Conservation (phyloP, 2,329 filamentous ascomycete species). For the Calonectria multiphialidica region DNA sequence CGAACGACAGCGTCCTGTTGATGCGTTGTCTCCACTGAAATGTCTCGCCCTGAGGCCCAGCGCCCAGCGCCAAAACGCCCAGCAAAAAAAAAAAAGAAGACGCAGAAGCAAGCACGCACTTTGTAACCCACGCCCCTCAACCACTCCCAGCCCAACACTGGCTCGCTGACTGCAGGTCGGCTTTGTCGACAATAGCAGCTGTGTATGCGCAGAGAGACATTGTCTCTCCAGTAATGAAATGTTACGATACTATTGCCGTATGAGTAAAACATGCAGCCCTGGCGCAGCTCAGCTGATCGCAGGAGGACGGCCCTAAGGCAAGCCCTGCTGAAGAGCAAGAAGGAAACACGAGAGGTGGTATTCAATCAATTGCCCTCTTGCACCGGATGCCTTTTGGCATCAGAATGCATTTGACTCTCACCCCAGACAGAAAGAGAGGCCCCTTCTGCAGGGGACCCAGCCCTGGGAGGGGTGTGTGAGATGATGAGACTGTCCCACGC, state of each 20-base stretch:
- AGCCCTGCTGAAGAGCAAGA: not conserved
- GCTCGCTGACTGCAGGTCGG: not conserved
- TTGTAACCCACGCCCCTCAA: not conserved
- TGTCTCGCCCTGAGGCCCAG: conserved; percentile 21
- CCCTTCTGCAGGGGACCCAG: conserved; percentile 7
- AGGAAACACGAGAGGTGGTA: not conserved
- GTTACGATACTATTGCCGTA: not conserved
- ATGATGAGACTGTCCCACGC: not conserved
- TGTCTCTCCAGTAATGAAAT: not conserved
- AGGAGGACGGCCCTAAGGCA: not conserved
- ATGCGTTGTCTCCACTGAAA: conserved; percentile 20
- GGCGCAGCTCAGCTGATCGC: not conserved
- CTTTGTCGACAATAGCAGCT: not conserved
- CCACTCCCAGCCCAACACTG: not conserved
- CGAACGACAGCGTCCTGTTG: conserved; percentile 1
- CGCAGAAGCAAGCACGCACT: not conserved
- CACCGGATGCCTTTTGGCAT: not conserved
- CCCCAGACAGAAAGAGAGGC: not conserved
- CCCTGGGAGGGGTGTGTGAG: not conserved
- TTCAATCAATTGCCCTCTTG: not conserved
- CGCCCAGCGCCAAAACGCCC: not conserved
- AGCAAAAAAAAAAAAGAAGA: not conserved
- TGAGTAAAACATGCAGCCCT: not conserved
- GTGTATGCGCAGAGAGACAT: not conserved
- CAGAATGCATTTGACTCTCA: not conserved